These are phyloP conservation scores for Euryodendron excelsum DNA, from an alignment of 148 eudicot genomes.

Conservation along the genomic window DNA sequence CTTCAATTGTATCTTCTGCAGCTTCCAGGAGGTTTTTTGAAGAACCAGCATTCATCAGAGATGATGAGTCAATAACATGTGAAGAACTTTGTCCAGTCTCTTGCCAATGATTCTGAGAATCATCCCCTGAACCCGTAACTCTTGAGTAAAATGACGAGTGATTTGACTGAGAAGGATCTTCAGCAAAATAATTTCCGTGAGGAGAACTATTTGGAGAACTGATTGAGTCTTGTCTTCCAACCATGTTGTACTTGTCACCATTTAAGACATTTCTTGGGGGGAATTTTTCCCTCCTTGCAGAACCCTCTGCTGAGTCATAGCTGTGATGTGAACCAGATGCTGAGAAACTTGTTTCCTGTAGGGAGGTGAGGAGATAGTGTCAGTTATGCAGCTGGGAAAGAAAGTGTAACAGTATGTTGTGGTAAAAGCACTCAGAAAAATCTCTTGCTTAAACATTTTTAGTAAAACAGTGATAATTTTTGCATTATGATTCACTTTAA, in stretches of 20 bases:
- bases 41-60: slow-evolving; percentile 40
- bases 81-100: too few species aligned
- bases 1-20: slow-evolving; percentile 68
- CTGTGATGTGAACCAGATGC: slow-evolving; percentile 50
- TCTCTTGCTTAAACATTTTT: background rate
- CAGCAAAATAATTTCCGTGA: slow-evolving; percentile 22
- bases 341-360: slow-evolving; percentile 65
- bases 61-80: slow-evolving; percentile 30
- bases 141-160: slow-evolving; percentile 33
- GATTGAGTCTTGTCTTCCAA: slow-evolving; percentile 40
- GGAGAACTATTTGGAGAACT: slow-evolving; percentile 42
- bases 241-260: slow-evolving; percentile 27
- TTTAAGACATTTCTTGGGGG: slow-evolving; percentile 31
- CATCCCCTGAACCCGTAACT: slow-evolving; percentile 15
- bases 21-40: slow-evolving; percentile 68
- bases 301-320: slow-evolving; percentile 51
- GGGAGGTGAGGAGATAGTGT: slow-evolving; percentile 11
- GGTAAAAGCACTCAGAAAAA: background rate
- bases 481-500: too few species aligned
- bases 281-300: slow-evolving; percentile 34
- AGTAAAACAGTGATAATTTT: too few species aligned
- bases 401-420: slow-evolving; percentile 9
- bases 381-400: slow-evolving; percentile 9
- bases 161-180: slow-evolving; percentile 38
- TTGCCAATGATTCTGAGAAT: slow-evolving; percentile 18